Evolutionary conservation across 108 stramenopile species (phyloP).

Genomic region (Heterococcus sp.): DNA sequence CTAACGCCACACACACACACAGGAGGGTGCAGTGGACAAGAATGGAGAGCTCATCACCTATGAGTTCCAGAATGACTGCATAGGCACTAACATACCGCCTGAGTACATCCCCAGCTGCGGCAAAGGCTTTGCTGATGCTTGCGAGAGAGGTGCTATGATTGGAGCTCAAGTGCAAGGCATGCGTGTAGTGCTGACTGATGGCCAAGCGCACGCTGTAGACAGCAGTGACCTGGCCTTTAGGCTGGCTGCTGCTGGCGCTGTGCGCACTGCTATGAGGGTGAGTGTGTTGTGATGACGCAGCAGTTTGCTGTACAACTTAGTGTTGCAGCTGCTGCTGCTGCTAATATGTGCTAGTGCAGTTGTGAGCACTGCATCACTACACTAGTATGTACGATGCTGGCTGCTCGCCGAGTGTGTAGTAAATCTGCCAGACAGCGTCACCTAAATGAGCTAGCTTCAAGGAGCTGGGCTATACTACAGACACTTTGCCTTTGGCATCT

Average conservation of each 20-base stretch:
- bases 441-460: not conserved
- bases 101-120: conserved; percentile 91
- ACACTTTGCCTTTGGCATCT: not conserved
- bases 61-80: conserved; percentile 83
- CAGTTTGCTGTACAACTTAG: too few species aligned
- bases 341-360: not conserved
- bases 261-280: conserved; percentile 80
- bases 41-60: conserved; percentile 56
- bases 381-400: not conserved
- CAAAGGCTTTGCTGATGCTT: conserved; percentile 89
- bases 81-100: conserved; percentile 94
- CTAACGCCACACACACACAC: not conserved
- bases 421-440: not conserved
- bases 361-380: not conserved
- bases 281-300: too few species aligned
- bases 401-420: not conserved
- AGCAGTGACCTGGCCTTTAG: conserved; percentile 96
- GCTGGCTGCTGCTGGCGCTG: conserved; percentile 82
- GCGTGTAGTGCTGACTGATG: conserved; percentile 83
- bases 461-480: not conserved
- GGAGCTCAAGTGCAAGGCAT: conserved; percentile 84
- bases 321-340: too few species aligned
- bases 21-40: conserved; percentile 42
- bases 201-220: conserved; percentile 93
- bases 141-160: conserved; percentile 80